Percentiles rank a stretch among this genome's conserved stretches.
Evolutionary conservation across 768 basidiomycete genomes (phyloP).

Genomic region (Boletus vinaceobasis): DNA sequence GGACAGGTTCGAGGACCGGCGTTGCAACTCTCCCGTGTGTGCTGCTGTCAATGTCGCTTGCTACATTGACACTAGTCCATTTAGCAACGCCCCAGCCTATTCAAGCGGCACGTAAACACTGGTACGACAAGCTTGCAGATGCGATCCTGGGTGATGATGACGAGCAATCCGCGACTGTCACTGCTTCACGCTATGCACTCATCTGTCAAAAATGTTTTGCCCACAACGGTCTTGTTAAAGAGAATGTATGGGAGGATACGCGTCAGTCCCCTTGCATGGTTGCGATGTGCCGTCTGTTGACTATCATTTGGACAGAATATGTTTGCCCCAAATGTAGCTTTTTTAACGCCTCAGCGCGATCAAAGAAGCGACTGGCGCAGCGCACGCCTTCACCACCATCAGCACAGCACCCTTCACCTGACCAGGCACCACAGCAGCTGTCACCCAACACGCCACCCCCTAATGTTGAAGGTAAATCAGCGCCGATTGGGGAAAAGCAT

Average conservation of each 20-base stretch:
- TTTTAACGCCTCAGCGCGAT: constrained; percentile 59
- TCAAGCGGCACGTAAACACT: constrained; percentile 62
- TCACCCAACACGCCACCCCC: neutral
- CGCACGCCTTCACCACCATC: constrained; percentile 30
- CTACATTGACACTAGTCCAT: constrained; percentile 7
- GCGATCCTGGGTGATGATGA: constrained; percentile 82
- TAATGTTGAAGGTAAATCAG: neutral
- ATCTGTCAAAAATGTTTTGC: constrained; percentile 86
- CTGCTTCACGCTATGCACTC: constrained; percentile 66
- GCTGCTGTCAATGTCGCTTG: neutral
- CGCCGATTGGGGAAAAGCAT: neutral
- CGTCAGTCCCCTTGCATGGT: constrained; percentile 50
- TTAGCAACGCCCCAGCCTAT: constrained; percentile 38
- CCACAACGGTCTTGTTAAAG: constrained; percentile 87
- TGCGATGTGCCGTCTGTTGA: neutral
- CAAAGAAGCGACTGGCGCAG: constrained; percentile 26
- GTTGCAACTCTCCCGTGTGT: constrained; percentile 41
- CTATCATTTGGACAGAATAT: constrained; percentile 55
- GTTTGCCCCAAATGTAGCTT: constrained; percentile 81
- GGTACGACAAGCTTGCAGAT: constrained; percentile 88
- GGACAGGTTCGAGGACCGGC: constrained; percentile 23
- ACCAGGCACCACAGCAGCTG: constrained; percentile 4
- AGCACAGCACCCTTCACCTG: constrained; percentile 6
- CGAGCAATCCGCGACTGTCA: constrained; percentile 32
- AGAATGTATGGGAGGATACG: constrained; percentile 74